Base-by-base conservation (phyloP, 345 rosid species). In the Lepidium aucheri region DNA sequence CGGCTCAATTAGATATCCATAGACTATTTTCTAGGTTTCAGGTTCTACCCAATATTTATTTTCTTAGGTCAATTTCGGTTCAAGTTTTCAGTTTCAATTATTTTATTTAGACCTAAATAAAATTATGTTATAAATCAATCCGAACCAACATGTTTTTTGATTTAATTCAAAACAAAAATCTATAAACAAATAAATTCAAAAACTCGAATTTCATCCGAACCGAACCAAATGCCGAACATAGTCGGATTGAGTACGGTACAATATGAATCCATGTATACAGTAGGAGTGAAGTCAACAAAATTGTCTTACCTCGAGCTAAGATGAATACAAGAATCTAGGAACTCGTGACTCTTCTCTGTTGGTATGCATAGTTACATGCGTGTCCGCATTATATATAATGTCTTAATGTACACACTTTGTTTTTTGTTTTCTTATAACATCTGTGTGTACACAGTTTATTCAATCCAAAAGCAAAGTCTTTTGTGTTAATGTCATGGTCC, bases 261-360 rank as follows among this genome's bases (percentile, higher is more conserved):
- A 15, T 35, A 62, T 33, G 13, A 52, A 8, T 44, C 4, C 40
- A 15, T 45, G 69, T 26, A 34, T 41, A 28, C 7, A 38, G 3
- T 9, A 5, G 28, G 52, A 5, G 14, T 42, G 2, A 28, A 63
- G 70, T 71, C 75, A 72, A 72, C 65, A 72, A 39, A 39, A 55
- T 64, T 72, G 65, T 63, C 69, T 64, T 2, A 40, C 70, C 65
- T 64, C 59, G 70, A 72, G 20, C n/a, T 53, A 44, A 24, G 68
- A n/a, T 38, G n/a, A 26, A 53, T 46, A 41, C 65, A 47, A 72
- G 52, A 64, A 55, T 56, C 70, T 72, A 63, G 38, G 38, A 20
- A 39, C 76, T 63, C 65, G 76, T 72, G 76, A 72, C 59, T 47
- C 65, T 56, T 3, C 47, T 72, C 11, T 63, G 62, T 63, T 33